phyloP scores from a whole-genome alignment of 257 asterid genomes.

The Voacanga thouarsii region DNA sequence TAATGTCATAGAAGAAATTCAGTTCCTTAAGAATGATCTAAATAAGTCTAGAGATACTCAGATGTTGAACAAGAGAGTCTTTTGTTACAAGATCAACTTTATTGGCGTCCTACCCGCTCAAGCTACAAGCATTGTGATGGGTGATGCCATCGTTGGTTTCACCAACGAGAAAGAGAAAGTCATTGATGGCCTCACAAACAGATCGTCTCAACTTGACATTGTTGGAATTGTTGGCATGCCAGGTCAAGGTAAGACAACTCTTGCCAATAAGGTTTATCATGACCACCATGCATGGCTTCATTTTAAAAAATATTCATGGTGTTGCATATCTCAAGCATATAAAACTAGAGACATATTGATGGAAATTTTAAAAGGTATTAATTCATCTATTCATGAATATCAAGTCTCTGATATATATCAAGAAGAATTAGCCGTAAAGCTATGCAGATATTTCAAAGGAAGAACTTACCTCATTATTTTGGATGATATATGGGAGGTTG shows the following conservation, averaged over 20 bases:
- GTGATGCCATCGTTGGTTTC: constrained; percentile 14
- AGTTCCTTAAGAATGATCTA: neutral
- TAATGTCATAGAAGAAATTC: neutral
- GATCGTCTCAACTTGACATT: neutral
- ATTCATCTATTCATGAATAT: neutral
- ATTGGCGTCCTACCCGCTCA: neutral
- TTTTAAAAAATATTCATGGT: constrained; percentile 9
- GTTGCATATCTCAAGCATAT: constrained; percentile 11
- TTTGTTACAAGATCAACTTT: neutral
- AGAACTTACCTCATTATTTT: constrained; percentile 11
- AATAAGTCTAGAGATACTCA: too few species aligned
- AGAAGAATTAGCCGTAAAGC: neutral
- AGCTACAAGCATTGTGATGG: neutral
- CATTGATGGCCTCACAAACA: neutral
- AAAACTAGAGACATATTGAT: neutral
- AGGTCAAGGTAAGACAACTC: neutral
- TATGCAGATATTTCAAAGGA: neutral
- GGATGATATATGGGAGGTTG: constrained; percentile 18
- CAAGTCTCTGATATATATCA: neutral
- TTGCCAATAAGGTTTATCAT: constrained; percentile 3
- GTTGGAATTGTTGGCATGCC: constrained; percentile 19
- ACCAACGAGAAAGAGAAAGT: neutral
- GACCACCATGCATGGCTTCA: neutral
- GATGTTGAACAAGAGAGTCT: neutral
- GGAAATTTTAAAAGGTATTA: neutral